Percentiles rank a stretch among this genome's conserved stretches.
Conservation (phyloP, 352 stramenopile species). For the Phytopythium aichiense region DNA sequence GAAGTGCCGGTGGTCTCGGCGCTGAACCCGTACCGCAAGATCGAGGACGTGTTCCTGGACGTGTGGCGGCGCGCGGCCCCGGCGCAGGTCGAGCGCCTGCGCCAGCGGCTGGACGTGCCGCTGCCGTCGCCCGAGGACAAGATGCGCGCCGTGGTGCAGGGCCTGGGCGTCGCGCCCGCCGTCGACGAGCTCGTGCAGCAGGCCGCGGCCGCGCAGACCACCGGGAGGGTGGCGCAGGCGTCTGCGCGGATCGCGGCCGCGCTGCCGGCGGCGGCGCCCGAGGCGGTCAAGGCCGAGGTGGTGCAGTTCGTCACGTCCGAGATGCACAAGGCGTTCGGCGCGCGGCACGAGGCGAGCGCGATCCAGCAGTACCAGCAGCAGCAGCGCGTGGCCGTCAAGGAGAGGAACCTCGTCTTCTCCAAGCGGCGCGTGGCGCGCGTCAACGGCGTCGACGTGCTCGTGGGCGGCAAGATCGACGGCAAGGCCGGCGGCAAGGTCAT, state of each 20-base stretch:
- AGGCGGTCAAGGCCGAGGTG: conserved; percentile 52
- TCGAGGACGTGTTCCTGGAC: conserved; percentile 80
- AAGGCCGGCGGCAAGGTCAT: conserved; percentile 71
- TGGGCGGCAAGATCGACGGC: conserved; percentile 85
- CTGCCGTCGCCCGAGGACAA: conserved; percentile 48
- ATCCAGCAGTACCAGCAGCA: conserved; percentile 69
- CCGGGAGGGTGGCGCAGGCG: conserved; percentile 31
- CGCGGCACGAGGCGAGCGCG: conserved; percentile 53
- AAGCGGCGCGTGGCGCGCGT: conserved; percentile 63
- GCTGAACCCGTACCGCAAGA: conserved; percentile 77
- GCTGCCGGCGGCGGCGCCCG: conserved; percentile 44
- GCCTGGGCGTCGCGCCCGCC: conserved; percentile 44
- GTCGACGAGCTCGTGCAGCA: conserved; percentile 60
- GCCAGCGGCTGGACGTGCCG: conserved; percentile 39
- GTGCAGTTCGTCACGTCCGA: conserved; percentile 71
- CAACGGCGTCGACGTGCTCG: conserved; percentile 45
- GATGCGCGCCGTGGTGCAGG: conserved; percentile 47
- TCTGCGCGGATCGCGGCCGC: conserved; percentile 41
- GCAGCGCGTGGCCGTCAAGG: conserved; percentile 48
- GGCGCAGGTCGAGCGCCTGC: conserved; percentile 43
- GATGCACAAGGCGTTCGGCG: conserved; percentile 79
- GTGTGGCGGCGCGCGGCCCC: conserved; percentile 80
- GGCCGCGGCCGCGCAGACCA: conserved; percentile 40
- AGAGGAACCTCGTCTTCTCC: conserved; percentile 72
- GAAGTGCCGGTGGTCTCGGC: conserved; percentile 82